Base-by-base conservation (phyloP, 345 rosid species). In the Hirschfeldia incana region DNA sequence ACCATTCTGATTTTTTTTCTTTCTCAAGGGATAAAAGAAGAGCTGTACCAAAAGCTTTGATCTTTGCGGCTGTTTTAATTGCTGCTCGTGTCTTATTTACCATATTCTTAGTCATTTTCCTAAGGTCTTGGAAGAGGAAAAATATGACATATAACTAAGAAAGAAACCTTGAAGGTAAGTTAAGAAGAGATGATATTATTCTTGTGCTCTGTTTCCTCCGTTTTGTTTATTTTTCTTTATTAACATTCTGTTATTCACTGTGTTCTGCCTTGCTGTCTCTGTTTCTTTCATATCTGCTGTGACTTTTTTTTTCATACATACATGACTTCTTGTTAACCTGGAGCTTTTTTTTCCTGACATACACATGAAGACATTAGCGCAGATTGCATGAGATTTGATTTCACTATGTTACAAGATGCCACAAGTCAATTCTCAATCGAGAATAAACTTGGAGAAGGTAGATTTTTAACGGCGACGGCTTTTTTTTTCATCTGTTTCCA, bases 301-400 rank as follows among this genome's bases (percentile, higher is more conserved):
- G 80, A 62, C 46, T 39, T 30, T 42, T 34, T 27, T 61, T 51
- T 61, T n/a, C 4, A 71, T 37, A 61, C 39, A 53, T n/a, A 12
- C 15, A 34, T 61, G 44, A 30, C 4, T 72, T 53, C 27, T 51
- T 67, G 57, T 6, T 57, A n/a, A 59, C 15, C 5, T 59, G n/a
- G 13, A 37, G 3, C 26, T 42, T 65, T 1, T 65, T 1, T n/a
- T n/a, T 4, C 27, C 12, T 11, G 27, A 11, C 46, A 21, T 67
- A 34, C 28, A 46, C 37, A 49, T 27, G 69, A 27, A 63, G 59
- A 34, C 12, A 69, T 74, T 13, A 69, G 75, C 66, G 36, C 70
- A 63, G 68, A 75, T 42, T 75, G 64, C 29, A 26, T 75, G 63
- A 69, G 28, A 65, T 70, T 65, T 64, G 68, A 70, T 70, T 80